A percentile compares a stretch with the other conserved stretches of the same genome.
These are phyloP conservation scores for Trichosporon ovoides DNA, from an alignment of 1,284 basidiomycete genomes.

Conservation along the genomic window DNA sequence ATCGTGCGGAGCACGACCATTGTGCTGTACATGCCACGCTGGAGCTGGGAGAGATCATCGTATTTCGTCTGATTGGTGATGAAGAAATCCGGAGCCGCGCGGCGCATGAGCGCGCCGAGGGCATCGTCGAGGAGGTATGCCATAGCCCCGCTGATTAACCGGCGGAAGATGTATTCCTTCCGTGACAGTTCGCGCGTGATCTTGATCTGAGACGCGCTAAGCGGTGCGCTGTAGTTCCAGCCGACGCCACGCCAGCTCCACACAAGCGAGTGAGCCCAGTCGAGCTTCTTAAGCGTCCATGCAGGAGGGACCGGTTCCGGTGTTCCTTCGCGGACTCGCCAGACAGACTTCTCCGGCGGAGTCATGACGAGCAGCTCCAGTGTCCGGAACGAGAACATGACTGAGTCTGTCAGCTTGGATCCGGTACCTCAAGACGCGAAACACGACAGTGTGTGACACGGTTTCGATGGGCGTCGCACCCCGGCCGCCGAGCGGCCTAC, in stretches of 20 bases:
- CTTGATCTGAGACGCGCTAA: constrained; percentile 20
- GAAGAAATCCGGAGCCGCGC: constrained; percentile 24
- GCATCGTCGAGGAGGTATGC: constrained; percentile 1
- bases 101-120: constrained; percentile 18
- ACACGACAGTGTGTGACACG: background rate
- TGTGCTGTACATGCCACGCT: constrained; percentile 28
- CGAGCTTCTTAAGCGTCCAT: constrained; percentile 34
- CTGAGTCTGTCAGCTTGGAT: background rate
- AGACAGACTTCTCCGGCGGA: constrained; percentile 34
- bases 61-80: constrained; percentile 26
- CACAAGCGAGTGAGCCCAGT: constrained; percentile 33
- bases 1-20: constrained; percentile 27
- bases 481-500: no score
- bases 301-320: constrained; percentile 33
- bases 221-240: constrained; percentile 36
- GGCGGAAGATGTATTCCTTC: background rate
- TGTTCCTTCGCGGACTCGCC: constrained; percentile 19
- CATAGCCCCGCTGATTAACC: background rate
- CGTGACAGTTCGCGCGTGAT: constrained; percentile 18
- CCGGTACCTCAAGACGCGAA: background rate
- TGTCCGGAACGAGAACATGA: constrained; percentile 21
- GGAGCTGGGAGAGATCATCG: constrained; percentile 14
- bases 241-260: constrained; percentile 41
- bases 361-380: constrained; percentile 34
- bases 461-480: background rate